A percentile compares a stretch with the other conserved stretches of the same genome.
phyloP scores from a whole-genome alignment of 2,329 filamentous ascomycete genomes.

The Lizonia empirigonia region DNA sequence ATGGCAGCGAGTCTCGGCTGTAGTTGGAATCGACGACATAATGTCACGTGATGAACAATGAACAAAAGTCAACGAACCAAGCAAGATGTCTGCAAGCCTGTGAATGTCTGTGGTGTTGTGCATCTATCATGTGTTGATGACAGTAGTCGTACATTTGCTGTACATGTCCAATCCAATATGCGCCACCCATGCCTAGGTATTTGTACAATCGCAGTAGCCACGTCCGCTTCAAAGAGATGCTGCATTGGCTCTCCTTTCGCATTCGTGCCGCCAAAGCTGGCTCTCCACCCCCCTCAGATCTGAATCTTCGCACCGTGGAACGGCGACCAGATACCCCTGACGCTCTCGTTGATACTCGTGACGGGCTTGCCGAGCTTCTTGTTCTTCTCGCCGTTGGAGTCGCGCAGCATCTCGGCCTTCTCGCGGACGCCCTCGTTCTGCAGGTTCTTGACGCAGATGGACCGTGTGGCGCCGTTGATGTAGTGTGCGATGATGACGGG shows the following conservation, averaged over 20 bases:
- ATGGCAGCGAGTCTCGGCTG: conserved; percentile 44
- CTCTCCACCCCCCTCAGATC: conserved; percentile 25
- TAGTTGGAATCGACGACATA: conserved; percentile 33
- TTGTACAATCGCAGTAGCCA: conserved; percentile 2
- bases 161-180: conserved; percentile 27
- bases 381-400: conserved; percentile 77
- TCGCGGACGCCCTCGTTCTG: conserved; percentile 78
- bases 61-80: conserved; percentile 9
- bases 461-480: conserved; percentile 86
- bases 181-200: conserved; percentile 28
- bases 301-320: conserved; percentile 60
- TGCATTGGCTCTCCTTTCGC: conserved; percentile 11
- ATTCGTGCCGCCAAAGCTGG: neutral
- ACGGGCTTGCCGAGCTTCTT: conserved; percentile 64
- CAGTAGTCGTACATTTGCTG: conserved; percentile 28
- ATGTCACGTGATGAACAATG: conserved; percentile 14
- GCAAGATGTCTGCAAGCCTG: neutral
- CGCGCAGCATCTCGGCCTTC: conserved; percentile 75
- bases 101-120: conserved; percentile 3
- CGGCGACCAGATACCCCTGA: conserved; percentile 69
- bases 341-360: conserved; percentile 66
- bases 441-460: conserved; percentile 87
- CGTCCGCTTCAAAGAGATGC: conserved; percentile 1
- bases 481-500: conserved; percentile 89
- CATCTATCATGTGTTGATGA: conserved; percentile 16